Base-by-base conservation (phyloP, 2,329 filamentous ascomycete species). In the Fusarium devonianum region DNA sequence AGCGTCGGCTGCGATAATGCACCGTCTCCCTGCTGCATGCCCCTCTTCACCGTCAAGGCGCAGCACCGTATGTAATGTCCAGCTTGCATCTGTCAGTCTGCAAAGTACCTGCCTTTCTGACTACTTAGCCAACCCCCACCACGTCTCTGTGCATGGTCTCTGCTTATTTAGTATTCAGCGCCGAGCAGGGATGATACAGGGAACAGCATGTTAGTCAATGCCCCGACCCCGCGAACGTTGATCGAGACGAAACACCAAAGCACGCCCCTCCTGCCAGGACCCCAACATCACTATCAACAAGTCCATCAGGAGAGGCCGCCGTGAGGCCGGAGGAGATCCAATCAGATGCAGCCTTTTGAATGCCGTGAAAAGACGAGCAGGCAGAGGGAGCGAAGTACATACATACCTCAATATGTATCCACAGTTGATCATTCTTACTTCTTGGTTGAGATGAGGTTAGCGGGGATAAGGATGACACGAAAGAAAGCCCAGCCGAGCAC, bases 141-240 rank as follows among this genome's bases (percentile, higher is more conserved):
- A 50, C 44, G 45, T 41, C 33, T 23, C 39, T 52, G n/a, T n/a
- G n/a, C n/a, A n/a, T 25, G 23, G 23, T 26, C 16, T 34, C 21
- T 34, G 13, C 25, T 52, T 13, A 12, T 50, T 33, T 22, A n/a
- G n/a, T n/a, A 14, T 37, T 47, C 55, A 19, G 45, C 29, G 33
- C 26, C 38, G 33, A 43, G 21, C 55, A 58, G 48, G 56, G 56
- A 58, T 60, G 14, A 32, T 58, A 43, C 50, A 52, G 46, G 55
- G 55, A 59, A 59, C 16, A 53, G 36, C 30, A 18, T 48, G 23
- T 60, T 59, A 56, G 56, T 56, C 37, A 34, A 35, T 53, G 49
- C 35, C 29, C 48, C 23, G 19, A 36, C 44, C 54, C 54, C 54
- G 54, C 49, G 54, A 47, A 56, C 41, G 30, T 56, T 52, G 49